Evolutionary conservation across 2,329 filamentous ascomycete species (phyloP).

Genomic region (Zymoseptoria passerinii): DNA sequence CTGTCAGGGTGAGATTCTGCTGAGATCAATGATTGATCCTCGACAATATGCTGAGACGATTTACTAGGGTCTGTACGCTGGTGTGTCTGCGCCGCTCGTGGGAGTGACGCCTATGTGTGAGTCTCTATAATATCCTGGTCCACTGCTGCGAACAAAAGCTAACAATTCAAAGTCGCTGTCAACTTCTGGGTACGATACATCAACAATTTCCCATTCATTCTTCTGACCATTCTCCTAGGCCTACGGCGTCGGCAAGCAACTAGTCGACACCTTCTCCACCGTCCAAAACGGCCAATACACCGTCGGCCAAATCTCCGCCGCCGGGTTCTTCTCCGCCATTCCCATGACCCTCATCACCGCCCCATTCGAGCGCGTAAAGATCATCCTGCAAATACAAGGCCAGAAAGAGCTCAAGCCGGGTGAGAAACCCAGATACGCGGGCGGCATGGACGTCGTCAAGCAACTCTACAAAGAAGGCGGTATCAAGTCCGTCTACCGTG

Average conservation of each 20-base stretch:
- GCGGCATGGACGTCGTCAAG: conserved; percentile 80
- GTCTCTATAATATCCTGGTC: too few relatives aligned
- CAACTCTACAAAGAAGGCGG: conserved; percentile 91
- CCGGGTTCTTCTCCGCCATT: conserved; percentile 95
- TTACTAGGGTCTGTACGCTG: conserved; percentile 77
- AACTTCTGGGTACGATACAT: conserved; percentile 51
- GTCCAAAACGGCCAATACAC: conserved; percentile 63
- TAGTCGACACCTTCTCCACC: conserved; percentile 63
- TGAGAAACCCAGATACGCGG: conserved; percentile 85
- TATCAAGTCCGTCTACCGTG: conserved; percentile 84
- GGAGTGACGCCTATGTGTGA: conserved; percentile 98
- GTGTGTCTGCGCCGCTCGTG: conserved; percentile 86
- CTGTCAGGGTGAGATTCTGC: conserved; percentile 44
- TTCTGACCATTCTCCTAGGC: conserved; percentile 47
- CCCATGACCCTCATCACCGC: conserved; percentile 98
- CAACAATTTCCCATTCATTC: conserved; percentile 1
- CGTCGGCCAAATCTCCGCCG: conserved; percentile 80
- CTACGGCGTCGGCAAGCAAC: conserved; percentile 88
- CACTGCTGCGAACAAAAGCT: conserved; percentile 9
- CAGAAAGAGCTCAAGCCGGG: conserved; percentile 77
- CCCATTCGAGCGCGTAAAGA: conserved; percentile 97
- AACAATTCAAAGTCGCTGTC: conserved; percentile 47
- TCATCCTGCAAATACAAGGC: conserved; percentile 94
- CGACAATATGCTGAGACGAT: not conserved
- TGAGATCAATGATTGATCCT: not conserved